Evolutionary conservation across 2,329 filamentous ascomycete species (phyloP).

Genomic region (Phoma herbarum): DNA sequence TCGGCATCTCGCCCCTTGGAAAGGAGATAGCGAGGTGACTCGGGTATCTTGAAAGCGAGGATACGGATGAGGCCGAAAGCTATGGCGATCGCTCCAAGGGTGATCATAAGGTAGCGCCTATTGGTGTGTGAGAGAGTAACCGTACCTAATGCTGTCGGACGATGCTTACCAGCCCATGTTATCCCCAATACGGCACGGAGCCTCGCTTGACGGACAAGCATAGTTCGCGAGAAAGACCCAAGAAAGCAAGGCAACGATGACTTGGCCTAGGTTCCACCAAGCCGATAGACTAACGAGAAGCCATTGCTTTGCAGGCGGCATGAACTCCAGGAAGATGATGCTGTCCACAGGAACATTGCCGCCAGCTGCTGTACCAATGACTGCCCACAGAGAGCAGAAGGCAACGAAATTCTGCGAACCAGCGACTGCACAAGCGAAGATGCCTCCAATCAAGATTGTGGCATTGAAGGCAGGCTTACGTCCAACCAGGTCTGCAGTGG

Average conservation of each 20-base stretch:
- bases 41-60: not conserved
- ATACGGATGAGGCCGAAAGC: not conserved
- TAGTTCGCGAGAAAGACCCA: not conserved
- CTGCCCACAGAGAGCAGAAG: not conserved
- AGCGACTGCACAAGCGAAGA: not conserved
- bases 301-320: not conserved
- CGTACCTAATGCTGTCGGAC: not conserved
- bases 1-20: not conserved
- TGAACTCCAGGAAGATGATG: not conserved
- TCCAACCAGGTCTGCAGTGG: not conserved
- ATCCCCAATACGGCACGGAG: not conserved
- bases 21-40: not conserved
- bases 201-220: not conserved
- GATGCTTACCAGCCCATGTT: not conserved
- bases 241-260: not conserved
- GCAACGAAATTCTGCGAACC: not conserved
- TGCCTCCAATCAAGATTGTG: not conserved
- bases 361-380: not conserved
- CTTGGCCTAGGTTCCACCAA: not conserved
- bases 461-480: not conserved
- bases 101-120: not conserved
- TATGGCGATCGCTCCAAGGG: not conserved
- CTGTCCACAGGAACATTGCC: not conserved
- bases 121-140: not conserved
- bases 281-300: not conserved